Evolutionary conservation across 495 filamentous ascomycete species (phyloP).

Genomic region (Penicillium ochrochloron): DNA sequence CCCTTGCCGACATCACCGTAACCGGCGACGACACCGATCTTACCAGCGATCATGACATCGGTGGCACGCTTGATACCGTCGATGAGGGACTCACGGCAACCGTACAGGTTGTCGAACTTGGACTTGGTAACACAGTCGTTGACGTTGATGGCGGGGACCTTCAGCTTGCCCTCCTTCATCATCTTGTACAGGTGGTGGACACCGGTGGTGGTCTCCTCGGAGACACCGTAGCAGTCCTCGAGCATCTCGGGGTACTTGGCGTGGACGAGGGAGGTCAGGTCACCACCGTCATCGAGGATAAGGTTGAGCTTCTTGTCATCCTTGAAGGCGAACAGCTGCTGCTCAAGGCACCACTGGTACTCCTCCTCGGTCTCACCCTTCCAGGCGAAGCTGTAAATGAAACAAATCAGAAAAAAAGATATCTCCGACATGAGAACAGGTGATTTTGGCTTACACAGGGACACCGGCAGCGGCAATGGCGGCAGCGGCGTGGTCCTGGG

Average conservation of each 20-base stretch:
- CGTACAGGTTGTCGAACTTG: slow-evolving; percentile 99
- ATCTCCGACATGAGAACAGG: neutral
- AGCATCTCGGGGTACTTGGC: slow-evolving; percentile 97
- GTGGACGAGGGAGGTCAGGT: slow-evolving; percentile 95
- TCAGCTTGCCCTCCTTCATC: slow-evolving; percentile 89
- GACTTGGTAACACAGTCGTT: slow-evolving; percentile 99
- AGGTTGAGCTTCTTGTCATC: slow-evolving; percentile 95
- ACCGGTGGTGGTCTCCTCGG: slow-evolving; percentile 99
- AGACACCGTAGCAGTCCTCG: slow-evolving; percentile 95
- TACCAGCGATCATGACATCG: slow-evolving; percentile 99
- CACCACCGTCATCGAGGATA: slow-evolving; percentile 98
- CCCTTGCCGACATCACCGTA: slow-evolving; percentile 99
- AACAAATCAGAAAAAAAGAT: neutral
- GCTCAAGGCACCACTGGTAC: slow-evolving; percentile 99
- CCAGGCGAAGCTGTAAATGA: slow-evolving; percentile 79
- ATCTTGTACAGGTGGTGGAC: slow-evolving; percentile 99
- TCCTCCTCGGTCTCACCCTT: slow-evolving; percentile 99
- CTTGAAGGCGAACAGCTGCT: slow-evolving; percentile 96
- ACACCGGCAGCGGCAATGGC: slow-evolving; percentile 94
- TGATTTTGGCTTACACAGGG: slow-evolving; percentile 67
- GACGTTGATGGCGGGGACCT: slow-evolving; percentile 97
- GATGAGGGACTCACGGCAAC: slow-evolving; percentile 97
- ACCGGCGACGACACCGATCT: slow-evolving; percentile 95
- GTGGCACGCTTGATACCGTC: slow-evolving; percentile 99
- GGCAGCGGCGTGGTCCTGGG: slow-evolving; percentile 97